phyloP scores from a whole-genome alignment of 257 asterid species.

The Sherardia arvensis region DNA sequence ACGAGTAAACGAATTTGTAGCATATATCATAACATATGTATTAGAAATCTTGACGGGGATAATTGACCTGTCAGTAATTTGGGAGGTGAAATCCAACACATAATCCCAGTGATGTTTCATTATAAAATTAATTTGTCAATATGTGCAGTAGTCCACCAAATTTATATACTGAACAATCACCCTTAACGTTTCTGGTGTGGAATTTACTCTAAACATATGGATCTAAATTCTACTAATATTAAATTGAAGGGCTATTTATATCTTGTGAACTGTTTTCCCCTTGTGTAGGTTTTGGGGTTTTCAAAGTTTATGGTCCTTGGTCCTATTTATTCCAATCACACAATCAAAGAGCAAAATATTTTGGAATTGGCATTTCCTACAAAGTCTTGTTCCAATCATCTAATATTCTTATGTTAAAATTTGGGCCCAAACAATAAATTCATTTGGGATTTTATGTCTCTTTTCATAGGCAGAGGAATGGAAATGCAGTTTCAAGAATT shows the following conservation, averaged over 20 bases:
- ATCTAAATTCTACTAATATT: too few species aligned
- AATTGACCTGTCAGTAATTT: too few species aligned
- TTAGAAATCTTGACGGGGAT: too few species aligned
- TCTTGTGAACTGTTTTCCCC: neutral
- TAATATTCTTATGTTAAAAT: constrained; percentile 18
- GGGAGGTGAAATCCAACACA: too few species aligned
- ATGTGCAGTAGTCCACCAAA: too few species aligned
- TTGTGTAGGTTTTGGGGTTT: neutral
- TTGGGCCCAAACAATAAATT: constrained; percentile 38
- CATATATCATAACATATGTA: too few species aligned
- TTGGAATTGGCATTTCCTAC: constrained; percentile 8
- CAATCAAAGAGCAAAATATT: constrained; percentile 22
- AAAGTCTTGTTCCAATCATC: constrained; percentile 41
- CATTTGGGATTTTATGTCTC: constrained; percentile 12
- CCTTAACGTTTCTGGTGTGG: too few species aligned
- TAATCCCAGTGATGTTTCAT: too few species aligned
- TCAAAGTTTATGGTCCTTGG: neutral
- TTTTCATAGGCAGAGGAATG: neutral
- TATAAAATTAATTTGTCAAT: too few species aligned
- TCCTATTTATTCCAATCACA: constrained; percentile 40
- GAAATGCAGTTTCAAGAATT: neutral
- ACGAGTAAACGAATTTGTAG: too few species aligned
- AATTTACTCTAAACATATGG: too few species aligned
- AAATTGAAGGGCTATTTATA: neutral
- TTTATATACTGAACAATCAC: too few species aligned